Evolutionary conservation across 2,329 filamentous ascomycete species (phyloP), one percentile per base, ranked within the genome.

Genomic region (Erysiphe neolycopersici): DNA sequence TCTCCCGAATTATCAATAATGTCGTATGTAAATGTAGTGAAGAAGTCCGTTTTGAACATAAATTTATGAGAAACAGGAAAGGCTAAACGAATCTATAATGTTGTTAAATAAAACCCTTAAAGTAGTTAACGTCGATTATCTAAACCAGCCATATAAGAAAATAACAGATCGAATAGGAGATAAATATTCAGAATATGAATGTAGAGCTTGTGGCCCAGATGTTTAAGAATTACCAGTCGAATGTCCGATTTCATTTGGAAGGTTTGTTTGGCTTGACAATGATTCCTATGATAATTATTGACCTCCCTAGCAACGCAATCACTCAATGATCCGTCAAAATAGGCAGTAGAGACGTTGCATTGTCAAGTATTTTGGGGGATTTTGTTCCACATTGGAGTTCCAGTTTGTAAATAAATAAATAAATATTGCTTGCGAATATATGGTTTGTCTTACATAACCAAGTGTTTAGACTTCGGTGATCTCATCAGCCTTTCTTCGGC

Each of bases 201-300:
- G 83, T 94, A 32, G 89, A 95, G 62, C 69, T 95, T 2, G 89
- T 95, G 5, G 85, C 87, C 0, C 87, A 95, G 58, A 98, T 98
- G 89, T 98, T 95, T 67, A 94, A 95, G 65, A 98, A 95, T 62
- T 98, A 98, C 59, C 85, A 94, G 60, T 93, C 84, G 11, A 98
- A 95, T 54, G 87, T 95, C 13, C 64, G 95, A 5, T 95, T 98
- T 59, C 89, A 98, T 54, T 68, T 98, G 5, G 89, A 95, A 74
- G 89, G 89, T 91, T 65, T 44, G 30, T 37, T 44, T 47, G 32
- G 31, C 12, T 19, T n/a, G 5, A 26, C 13, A 10, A 5, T 12
- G 13, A 30, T 5, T 9, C 12, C 18, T 16, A n/a, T 2, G 2
- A 17, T 32, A 8, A n/a, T 19, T 16, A 16, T 38, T 29, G 18